A percentile compares a stretch with the other conserved stretches of the same genome.
These are phyloP conservation scores for Phyllosticta capitalensis DNA, from an alignment of 2,329 filamentous ascomycete genomes.

Conservation along the genomic window DNA sequence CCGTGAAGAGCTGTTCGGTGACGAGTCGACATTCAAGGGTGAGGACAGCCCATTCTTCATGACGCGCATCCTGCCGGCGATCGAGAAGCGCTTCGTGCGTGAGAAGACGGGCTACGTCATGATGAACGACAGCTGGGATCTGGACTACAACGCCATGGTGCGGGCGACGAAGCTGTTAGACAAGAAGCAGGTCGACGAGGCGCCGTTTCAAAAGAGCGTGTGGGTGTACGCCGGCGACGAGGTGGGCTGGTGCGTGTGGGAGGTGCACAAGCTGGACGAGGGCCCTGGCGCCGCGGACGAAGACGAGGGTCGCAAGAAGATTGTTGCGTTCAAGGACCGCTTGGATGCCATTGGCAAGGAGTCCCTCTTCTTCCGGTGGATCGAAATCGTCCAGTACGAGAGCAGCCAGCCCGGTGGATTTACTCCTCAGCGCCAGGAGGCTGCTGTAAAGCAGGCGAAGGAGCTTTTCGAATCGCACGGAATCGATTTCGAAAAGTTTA, in stretches of 20 bases:
- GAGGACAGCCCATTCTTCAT: constrained; percentile 48
- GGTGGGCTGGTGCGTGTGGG: constrained; percentile 55
- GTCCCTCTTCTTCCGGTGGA: constrained; percentile 82
- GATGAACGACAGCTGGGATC: constrained; percentile 75
- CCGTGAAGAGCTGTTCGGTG: constrained; percentile 43
- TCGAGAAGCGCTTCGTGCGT: constrained; percentile 55
- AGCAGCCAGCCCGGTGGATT: constrained; percentile 71
- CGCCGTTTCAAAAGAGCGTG: constrained; percentile 63
- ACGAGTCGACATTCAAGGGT: constrained; percentile 32
- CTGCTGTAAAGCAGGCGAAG: constrained; percentile 63
- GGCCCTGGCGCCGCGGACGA: constrained; percentile 38
- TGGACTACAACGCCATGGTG: constrained; percentile 78
- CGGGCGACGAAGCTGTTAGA: constrained; percentile 61
- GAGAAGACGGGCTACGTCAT: constrained; percentile 82
- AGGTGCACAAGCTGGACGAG: constrained; percentile 44
- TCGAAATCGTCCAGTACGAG: constrained; percentile 86
- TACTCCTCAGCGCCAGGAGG: constrained; percentile 60
- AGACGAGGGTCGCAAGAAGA: constrained; percentile 59
- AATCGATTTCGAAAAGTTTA: constrained; percentile 75
- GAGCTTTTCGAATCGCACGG: constrained; percentile 64
- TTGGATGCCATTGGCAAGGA: constrained; percentile 73
- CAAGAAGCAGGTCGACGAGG: constrained; percentile 46
- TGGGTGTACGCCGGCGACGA: constrained; percentile 28
- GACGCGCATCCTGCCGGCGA: constrained; percentile 56
- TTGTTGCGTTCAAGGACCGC: constrained; percentile 70